These are phyloP conservation scores for Xerocomellus dryophilus DNA, from an alignment of 768 basidiomycete genomes.

Conservation along the genomic window DNA sequence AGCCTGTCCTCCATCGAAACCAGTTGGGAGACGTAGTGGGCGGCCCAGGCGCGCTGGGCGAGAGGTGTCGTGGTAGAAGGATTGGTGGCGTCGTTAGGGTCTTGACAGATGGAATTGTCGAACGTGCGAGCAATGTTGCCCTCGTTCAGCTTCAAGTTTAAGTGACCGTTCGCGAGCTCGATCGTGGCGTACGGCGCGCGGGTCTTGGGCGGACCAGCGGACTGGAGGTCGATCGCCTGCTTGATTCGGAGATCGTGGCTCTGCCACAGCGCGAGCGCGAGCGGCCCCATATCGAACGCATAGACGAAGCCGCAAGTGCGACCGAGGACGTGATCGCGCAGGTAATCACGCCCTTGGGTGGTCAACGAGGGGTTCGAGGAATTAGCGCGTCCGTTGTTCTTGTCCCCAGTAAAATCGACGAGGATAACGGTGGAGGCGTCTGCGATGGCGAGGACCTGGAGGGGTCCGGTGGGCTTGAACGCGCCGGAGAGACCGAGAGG, in stretches of 20 bases:
- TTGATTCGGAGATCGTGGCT: slow-evolving; percentile 32
- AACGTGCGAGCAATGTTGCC: slow-evolving; percentile 20
- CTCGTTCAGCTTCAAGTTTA: slow-evolving; percentile 6
- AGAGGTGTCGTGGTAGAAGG: slow-evolving; percentile 16
- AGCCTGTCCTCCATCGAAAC: slow-evolving; percentile 21
- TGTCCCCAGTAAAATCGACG: slow-evolving; percentile 26
- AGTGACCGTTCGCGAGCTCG: slow-evolving; percentile 5
- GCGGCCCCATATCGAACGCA: slow-evolving; percentile 30
- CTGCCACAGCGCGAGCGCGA: slow-evolving; percentile 33
- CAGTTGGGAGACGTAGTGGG: slow-evolving; percentile 30
- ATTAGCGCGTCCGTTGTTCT: slow-evolving; percentile 34
- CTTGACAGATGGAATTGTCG: slow-evolving; percentile 3
- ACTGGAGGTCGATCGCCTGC: slow-evolving; percentile 33
- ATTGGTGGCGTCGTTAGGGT: not conserved
- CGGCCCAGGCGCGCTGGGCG: slow-evolving; percentile 31
- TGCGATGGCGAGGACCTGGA: slow-evolving; percentile 28
- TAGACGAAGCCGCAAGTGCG: slow-evolving; percentile 29
- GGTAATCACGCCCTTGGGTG: slow-evolving; percentile 24
- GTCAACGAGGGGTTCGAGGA: slow-evolving; percentile 16
- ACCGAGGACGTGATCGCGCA: slow-evolving; percentile 29
- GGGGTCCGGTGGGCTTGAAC: slow-evolving; percentile 21
- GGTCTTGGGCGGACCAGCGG: slow-evolving; percentile 7
- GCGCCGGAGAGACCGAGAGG: slow-evolving; percentile 30
- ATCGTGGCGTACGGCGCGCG: slow-evolving; percentile 24
- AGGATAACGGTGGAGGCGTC: slow-evolving; percentile 27